phyloP scores from a whole-genome alignment of 345 rosid species.

The Brassica carinata region DNA sequence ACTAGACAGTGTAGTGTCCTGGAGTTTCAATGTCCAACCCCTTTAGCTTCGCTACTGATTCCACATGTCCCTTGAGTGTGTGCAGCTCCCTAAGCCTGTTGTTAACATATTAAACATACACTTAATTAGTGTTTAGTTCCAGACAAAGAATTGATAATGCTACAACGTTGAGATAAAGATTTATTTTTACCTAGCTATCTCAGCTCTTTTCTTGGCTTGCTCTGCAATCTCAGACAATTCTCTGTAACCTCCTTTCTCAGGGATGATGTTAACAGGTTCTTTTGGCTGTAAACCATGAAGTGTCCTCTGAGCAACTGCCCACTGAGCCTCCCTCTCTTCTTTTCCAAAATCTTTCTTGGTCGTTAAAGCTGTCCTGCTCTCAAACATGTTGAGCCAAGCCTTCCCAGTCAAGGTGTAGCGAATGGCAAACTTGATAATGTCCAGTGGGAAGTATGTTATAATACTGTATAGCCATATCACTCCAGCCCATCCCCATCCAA shows the following conservation, averaged over 20 bases:
- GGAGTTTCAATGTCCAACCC: conserved; percentile 80
- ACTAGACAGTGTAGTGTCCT: conserved; percentile 75
- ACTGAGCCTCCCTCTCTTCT: conserved; percentile 91
- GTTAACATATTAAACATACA: not conserved
- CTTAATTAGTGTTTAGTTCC: conserved; percentile 4
- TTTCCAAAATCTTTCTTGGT: conserved; percentile 82
- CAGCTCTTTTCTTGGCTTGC: conserved; percentile 96
- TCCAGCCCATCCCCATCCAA: conserved; percentile 99
- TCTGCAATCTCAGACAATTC: conserved; percentile 95
- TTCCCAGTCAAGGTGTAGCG: conserved; percentile 83
- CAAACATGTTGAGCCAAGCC: conserved; percentile 76
- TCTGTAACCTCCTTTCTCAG: conserved; percentile 62
- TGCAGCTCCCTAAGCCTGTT: conserved; percentile 77
- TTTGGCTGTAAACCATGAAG: conserved; percentile 82
- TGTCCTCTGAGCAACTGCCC: conserved; percentile 88
- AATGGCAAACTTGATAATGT: conserved; percentile 71
- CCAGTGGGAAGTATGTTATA: conserved; percentile 76
- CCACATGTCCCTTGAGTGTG: conserved; percentile 83
- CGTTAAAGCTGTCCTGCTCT: conserved; percentile 89
- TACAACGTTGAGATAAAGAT: not conserved
- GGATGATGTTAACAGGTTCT: conserved; percentile 49
- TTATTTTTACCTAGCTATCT: conserved; percentile 74
- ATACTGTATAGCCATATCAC: conserved; percentile 84
- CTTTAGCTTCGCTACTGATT: conserved; percentile 86
- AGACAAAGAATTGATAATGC: not conserved